These are phyloP conservation scores for Cystofilobasidium ferigula DNA, from an alignment of 768 basidiomycete species.

Conservation along the genomic window DNA sequence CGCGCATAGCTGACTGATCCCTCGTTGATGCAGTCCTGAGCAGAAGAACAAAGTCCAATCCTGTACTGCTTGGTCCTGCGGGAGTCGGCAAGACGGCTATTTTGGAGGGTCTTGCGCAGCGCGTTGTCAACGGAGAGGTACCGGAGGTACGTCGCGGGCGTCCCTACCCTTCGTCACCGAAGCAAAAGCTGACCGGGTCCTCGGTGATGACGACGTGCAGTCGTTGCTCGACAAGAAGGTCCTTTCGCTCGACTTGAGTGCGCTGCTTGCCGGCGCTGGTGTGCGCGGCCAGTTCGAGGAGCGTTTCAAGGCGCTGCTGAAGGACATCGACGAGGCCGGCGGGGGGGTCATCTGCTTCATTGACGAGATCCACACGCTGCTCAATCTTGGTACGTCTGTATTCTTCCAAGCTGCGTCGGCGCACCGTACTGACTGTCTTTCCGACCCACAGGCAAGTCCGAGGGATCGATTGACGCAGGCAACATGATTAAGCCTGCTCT, in stretches of 20 bases:
- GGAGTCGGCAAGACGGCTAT: conserved; percentile 92
- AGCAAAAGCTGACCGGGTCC: too few relatives aligned
- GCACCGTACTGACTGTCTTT: not conserved
- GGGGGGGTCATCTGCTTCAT: conserved; percentile 85
- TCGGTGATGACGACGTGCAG: conserved; percentile 40
- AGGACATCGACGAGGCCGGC: conserved; percentile 66
- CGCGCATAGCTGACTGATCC: too few relatives aligned
- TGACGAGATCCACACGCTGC: conserved; percentile 78
- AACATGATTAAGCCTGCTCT: conserved; percentile 45
- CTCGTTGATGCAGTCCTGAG: conserved; percentile 64
- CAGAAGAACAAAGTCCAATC: conserved; percentile 76
- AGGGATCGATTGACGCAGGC: conserved; percentile 83
- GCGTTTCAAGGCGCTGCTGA: conserved; percentile 80
- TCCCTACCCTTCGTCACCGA: not conserved
- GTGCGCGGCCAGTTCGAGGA: conserved; percentile 88
- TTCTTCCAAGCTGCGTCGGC: not conserved
- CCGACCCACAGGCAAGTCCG: conserved; percentile 53
- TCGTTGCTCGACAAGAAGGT: conserved; percentile 80
- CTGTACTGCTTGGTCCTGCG: conserved; percentile 52
- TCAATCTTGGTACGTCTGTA: conserved; percentile 50
- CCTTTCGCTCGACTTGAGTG: conserved; percentile 69
- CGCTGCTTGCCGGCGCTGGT: conserved; percentile 77
- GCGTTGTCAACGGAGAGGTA: conserved; percentile 79
- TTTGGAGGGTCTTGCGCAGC: conserved; percentile 72
- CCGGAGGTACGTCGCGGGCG: conserved; percentile 53